Conservation (phyloP, 2,329 filamentous ascomycete genomes). For the Fusarium sambucinum region DNA sequence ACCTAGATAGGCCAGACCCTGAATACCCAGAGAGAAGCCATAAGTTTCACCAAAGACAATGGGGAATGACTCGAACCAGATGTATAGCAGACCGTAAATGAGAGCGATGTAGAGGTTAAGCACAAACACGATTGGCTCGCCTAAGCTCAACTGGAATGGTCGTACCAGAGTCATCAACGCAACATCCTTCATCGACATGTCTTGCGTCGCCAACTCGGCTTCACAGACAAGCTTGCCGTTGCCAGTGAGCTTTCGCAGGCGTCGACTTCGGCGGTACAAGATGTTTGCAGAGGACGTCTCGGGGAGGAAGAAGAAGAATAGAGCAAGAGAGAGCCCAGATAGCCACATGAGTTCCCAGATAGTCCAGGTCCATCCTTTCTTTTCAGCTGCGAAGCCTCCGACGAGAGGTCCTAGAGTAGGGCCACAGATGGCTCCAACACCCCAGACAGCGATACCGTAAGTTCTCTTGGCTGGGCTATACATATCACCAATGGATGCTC, state of each 20-base stretch:
- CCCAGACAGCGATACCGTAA: slow-evolving; percentile 2
- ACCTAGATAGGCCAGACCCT: slow-evolving; percentile 55
- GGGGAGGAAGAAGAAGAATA: slow-evolving; percentile 45
- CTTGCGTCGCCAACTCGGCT: slow-evolving; percentile 4
- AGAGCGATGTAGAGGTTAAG: slow-evolving; percentile 57
- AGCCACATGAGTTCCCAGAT: slow-evolving; percentile 45
- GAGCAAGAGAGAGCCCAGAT: slow-evolving; percentile 25
- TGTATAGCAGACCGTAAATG: slow-evolving; percentile 59
- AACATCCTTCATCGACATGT: slow-evolving; percentile 28
- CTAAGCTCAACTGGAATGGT: slow-evolving; percentile 53
- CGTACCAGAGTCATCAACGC: slow-evolving; percentile 52
- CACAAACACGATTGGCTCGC: slow-evolving; percentile 59
- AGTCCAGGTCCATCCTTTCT: slow-evolving; percentile 42
- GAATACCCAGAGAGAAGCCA: slow-evolving; percentile 67
- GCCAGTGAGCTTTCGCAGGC: slow-evolving; percentile 30
- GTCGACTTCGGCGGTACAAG: slow-evolving; percentile 33
- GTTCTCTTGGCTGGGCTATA: slow-evolving; percentile 11
- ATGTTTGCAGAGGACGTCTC: slow-evolving; percentile 45
- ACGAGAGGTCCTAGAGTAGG: slow-evolving; percentile 25
- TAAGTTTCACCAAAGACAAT: slow-evolving; percentile 42
- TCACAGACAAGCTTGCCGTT: slow-evolving; percentile 24
- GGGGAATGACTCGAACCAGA: slow-evolving; percentile 48
- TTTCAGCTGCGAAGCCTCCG: slow-evolving; percentile 18
- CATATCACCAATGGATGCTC: slow-evolving; percentile 14
- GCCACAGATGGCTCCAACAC: slow-evolving; percentile 7